A percentile compares a stretch with the other conserved stretches of the same genome.
These are phyloP conservation scores for Hydnomerulius pinastri DNA, from an alignment of 768 basidiomycete species.

Conservation along the genomic window DNA sequence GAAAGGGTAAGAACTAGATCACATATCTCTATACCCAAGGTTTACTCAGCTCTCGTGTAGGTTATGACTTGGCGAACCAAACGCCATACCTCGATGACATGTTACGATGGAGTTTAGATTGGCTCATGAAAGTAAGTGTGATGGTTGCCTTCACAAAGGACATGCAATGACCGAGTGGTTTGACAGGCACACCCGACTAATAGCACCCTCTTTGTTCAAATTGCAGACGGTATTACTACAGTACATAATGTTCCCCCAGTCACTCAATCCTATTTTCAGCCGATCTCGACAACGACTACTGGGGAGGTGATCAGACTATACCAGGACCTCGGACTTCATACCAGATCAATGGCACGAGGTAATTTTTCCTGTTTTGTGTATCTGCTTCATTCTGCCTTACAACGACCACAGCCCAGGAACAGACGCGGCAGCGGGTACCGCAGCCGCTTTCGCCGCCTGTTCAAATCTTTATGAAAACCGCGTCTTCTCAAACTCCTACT, in stretches of 20 bases:
- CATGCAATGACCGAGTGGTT: neutral
- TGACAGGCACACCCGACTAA: conserved; percentile 76
- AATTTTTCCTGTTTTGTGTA: neutral
- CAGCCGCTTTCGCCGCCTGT: conserved; percentile 87
- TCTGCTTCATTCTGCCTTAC: neutral
- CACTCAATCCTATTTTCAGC: conserved; percentile 36
- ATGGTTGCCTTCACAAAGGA: neutral
- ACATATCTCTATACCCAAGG: neutral
- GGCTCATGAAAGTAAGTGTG: conserved; percentile 79
- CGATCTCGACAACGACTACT: conserved; percentile 73
- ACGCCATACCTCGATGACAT: conserved; percentile 90
- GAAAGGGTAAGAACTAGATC: conserved; percentile 52
- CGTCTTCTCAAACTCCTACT: conserved; percentile 53
- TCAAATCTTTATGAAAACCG: conserved; percentile 75
- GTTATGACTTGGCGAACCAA: conserved; percentile 84
- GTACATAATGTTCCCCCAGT: neutral
- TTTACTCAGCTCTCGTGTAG: conserved; percentile 34
- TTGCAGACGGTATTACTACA: conserved; percentile 56
- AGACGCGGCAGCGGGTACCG: conserved; percentile 81
- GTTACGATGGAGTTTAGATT: conserved; percentile 89
- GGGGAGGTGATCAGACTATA: conserved; percentile 85
- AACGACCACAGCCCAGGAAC: conserved; percentile 66
- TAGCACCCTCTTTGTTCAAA: conserved; percentile 74
- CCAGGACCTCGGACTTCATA: conserved; percentile 75
- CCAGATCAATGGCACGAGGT: conserved; percentile 72